Evolutionary conservation across 345 rosid species (phyloP).

Genomic region (Litchi chinensis): DNA sequence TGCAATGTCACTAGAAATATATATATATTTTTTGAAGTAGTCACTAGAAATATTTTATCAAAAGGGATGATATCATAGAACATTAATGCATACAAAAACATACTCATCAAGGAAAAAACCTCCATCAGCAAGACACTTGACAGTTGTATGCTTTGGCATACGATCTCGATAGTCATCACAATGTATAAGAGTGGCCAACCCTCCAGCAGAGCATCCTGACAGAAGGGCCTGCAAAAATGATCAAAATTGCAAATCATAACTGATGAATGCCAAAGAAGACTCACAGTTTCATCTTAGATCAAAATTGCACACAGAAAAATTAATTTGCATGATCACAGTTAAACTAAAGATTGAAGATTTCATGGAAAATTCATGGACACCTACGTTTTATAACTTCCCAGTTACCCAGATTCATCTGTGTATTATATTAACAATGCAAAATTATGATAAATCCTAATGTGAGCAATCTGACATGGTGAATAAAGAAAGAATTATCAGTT

Average conservation of each 20-base stretch:
- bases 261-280: conserved; percentile 10
- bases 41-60: neutral
- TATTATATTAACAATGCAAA: neutral
- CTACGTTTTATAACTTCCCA: neutral
- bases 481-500: neutral
- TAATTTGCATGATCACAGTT: neutral
- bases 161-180: conserved; percentile 73
- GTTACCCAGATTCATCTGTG: neutral
- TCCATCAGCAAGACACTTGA: conserved; percentile 96
- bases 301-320: neutral
- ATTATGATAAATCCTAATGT: neutral
- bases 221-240: conserved; percentile 66
- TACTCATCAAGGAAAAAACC: conserved; percentile 92
- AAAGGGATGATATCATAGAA: conserved; percentile 1
- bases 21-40: no score
- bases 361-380: neutral
- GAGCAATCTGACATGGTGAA: neutral
- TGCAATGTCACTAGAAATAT: neutral
- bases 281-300: conserved; percentile 2
- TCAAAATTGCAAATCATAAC: neutral
- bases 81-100: conserved; percentile 29
- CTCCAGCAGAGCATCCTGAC: conserved; percentile 98
- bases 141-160: conserved; percentile 64
- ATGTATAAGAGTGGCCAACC: conserved; percentile 84
- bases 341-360: neutral